Percentiles rank a stretch among this genome's conserved stretches.
Conservation (phyloP, 352 stramenopile genomes). For the Phytopythium cucurbitacearum region DNA sequence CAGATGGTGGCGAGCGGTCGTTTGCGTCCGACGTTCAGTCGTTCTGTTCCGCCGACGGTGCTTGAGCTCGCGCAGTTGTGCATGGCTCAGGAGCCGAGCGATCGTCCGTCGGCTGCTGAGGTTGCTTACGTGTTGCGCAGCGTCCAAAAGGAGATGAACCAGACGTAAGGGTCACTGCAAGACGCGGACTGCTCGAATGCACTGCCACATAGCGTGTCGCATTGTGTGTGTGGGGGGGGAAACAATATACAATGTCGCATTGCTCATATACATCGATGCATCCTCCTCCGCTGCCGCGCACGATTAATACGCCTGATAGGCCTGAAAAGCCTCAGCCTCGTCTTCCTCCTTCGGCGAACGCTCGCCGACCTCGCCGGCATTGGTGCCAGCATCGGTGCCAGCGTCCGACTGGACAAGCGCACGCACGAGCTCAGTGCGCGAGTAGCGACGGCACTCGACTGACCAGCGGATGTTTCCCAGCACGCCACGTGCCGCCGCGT, state of each 20-base stretch:
- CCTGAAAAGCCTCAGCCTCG: too few species aligned
- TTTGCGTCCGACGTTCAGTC: constrained; percentile 10
- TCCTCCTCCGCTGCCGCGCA: too few species aligned
- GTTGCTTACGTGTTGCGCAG: constrained; percentile 32
- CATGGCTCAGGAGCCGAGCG: constrained; percentile 20
- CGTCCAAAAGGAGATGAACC: constrained; percentile 12
- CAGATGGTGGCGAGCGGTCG: constrained; percentile 19
- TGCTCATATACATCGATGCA: too few species aligned
- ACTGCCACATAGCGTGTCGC: too few species aligned
- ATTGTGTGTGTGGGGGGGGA: too few species aligned
- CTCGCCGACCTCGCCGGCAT: too few species aligned
- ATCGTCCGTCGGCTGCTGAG: constrained; percentile 32
- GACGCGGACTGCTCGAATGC: too few species aligned
- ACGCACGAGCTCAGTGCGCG: constrained; percentile 1
- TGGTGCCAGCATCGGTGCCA: too few species aligned
- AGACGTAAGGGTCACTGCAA: too few species aligned
- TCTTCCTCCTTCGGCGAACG: too few species aligned
- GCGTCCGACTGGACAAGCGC: background rate
- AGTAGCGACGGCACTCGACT: constrained; percentile 4
- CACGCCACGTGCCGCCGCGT: background rate
- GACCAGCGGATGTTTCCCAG: constrained; percentile 6
- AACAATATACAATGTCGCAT: too few species aligned
- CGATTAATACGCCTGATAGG: too few species aligned
- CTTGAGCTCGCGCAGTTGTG: constrained; percentile 31
- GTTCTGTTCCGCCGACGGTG: constrained; percentile 16